phyloP scores from a whole-genome alignment of 306 rosid species.

The Ormosia semicastrata region DNA sequence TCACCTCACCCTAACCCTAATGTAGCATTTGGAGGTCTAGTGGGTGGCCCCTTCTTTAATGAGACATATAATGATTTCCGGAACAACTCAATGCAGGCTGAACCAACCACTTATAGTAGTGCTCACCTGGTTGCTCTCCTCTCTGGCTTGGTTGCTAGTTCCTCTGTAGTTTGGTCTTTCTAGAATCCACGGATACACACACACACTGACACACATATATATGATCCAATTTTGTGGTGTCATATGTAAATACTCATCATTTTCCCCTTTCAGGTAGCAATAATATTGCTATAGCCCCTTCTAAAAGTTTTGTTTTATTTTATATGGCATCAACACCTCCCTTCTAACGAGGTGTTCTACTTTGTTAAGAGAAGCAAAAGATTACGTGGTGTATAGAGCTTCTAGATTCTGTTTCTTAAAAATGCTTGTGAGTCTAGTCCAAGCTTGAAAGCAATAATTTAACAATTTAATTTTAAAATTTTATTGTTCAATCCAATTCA shows the following conservation, averaged over 20 bases:
- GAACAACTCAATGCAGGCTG: conserved; percentile 63
- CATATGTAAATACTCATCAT: conserved; percentile 10
- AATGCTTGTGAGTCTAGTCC: background rate
- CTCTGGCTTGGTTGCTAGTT: conserved; percentile 57
- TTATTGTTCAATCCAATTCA: too few relatives aligned
- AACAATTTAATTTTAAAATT: too few relatives aligned
- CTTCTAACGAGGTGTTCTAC: background rate
- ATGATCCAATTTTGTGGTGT: conserved; percentile 3
- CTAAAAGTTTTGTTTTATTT: background rate
- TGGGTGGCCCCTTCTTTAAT: conserved; percentile 67
- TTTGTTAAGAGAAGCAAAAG: background rate
- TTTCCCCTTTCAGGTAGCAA: background rate
- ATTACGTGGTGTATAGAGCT: background rate
- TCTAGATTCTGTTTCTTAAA: background rate
- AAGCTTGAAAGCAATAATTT: background rate
- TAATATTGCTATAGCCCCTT: background rate
- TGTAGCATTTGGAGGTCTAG: conserved; percentile 67
- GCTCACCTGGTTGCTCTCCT: conserved; percentile 69
- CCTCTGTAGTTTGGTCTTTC: conserved; percentile 38
- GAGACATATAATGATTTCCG: conserved; percentile 57
- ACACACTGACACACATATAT: background rate
- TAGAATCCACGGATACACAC: background rate
- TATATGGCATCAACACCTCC: background rate
- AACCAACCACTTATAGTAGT: conserved; percentile 57
- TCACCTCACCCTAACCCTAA: conserved; percentile 51